Conservation (phyloP, 2,329 filamentous ascomycete genomes). For the Colletotrichum camelliae region DNA sequence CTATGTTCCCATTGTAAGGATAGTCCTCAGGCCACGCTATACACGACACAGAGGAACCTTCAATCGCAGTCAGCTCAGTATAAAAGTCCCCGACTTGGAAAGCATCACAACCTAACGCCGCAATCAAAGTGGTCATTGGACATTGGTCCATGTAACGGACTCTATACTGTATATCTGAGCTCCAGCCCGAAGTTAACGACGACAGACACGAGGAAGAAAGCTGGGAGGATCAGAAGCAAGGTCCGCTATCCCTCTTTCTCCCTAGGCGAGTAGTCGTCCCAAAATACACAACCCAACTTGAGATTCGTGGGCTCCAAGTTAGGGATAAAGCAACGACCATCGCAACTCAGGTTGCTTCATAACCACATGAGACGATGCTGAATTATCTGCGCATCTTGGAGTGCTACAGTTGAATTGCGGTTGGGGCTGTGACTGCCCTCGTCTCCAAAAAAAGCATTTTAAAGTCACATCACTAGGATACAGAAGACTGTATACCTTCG, state of each 20-base stretch:
- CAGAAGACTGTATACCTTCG: fast-evolving
- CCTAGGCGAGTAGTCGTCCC: background rate
- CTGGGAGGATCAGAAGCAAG: background rate
- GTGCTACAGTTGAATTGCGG: fast-evolving
- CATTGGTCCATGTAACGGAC: too few relatives aligned
- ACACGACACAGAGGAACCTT: fast-evolving
- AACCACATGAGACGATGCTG: background rate
- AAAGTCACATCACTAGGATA: background rate
- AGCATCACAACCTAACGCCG: background rate
- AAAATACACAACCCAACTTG: background rate
- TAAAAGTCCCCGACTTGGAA: background rate
- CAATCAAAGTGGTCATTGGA: background rate
- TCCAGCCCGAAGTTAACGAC: too few relatives aligned
- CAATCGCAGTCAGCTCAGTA: background rate
- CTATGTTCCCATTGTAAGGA: background rate
- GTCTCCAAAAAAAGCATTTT: background rate
- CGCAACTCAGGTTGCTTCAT: background rate
- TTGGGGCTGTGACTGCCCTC: fast-evolving
- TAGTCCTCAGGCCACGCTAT: fast-evolving
- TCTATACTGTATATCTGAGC: too few relatives aligned
- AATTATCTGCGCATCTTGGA: background rate
- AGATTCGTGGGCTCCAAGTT: background rate
- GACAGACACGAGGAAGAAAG: background rate
- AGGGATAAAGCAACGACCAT: background rate
- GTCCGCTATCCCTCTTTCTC: background rate